Evolutionary conservation across 345 rosid species (phyloP).

Genomic region (Raphanus raphanistrum): DNA sequence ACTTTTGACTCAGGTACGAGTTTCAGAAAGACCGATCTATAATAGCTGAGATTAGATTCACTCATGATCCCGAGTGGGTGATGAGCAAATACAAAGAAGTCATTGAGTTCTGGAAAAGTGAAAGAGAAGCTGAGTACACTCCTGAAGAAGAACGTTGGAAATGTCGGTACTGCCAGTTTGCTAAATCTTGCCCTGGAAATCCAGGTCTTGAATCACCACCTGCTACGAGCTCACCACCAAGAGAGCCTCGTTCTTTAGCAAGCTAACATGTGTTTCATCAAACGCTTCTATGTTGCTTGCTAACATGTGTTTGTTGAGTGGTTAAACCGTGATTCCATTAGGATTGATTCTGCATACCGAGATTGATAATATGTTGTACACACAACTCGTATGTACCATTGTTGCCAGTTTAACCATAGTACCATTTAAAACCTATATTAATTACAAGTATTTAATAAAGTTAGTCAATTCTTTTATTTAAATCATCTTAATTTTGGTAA

Average conservation of each 20-base stretch:
- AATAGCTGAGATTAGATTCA: constrained; percentile 64
- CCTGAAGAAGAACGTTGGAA: constrained; percentile 88
- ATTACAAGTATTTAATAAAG: not conserved
- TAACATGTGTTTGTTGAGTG: constrained; percentile 1
- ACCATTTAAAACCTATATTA: not conserved
- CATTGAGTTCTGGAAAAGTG: constrained; percentile 65
- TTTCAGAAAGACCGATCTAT: constrained; percentile 64
- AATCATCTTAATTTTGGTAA: not conserved
- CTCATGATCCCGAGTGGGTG: constrained; percentile 58
- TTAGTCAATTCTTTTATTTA: not conserved
- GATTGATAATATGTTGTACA: not conserved
- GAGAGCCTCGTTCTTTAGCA: constrained; percentile 24
- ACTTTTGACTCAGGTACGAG: constrained; percentile 59
- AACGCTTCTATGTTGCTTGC: not conserved
- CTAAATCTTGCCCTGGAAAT: constrained; percentile 47
- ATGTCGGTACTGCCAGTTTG: constrained; percentile 61
- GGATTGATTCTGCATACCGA: not conserved
- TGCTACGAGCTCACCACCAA: constrained; percentile 23
- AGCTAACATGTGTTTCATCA: constrained; percentile 25
- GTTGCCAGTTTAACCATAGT: not conserved
- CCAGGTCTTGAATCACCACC: constrained; percentile 16
- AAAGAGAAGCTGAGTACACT: constrained; percentile 58
- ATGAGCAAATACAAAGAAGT: constrained; percentile 41
- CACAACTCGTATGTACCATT: constrained; percentile 15
- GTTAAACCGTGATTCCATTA: not conserved